A percentile compares a stretch with the other conserved stretches of the same genome.
Conservation (phyloP, 2,329 filamentous ascomycete species). For the Xylaria sp. region DNA sequence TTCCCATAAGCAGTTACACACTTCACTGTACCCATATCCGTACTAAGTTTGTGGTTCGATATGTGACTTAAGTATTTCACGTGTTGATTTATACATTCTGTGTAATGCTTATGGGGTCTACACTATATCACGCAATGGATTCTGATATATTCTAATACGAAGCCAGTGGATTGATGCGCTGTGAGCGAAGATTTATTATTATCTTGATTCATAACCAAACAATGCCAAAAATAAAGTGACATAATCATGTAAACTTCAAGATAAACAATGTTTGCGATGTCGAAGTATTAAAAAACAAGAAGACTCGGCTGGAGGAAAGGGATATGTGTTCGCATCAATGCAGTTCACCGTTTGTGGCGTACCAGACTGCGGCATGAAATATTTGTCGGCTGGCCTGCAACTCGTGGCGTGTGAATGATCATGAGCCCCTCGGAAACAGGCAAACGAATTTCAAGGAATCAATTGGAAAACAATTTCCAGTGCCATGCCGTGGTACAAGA, state of each 20-base stretch:
- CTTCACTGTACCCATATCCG: not conserved
- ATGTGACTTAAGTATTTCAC: too few species aligned
- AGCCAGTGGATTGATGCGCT: too few species aligned
- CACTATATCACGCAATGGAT: too few species aligned
- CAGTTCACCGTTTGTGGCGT: conserved; percentile 18
- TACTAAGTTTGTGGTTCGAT: too few species aligned
- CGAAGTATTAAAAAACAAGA: not conserved
- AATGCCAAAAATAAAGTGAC: too few species aligned
- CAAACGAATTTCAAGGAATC: conserved; percentile 20
- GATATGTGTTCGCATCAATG: conserved; percentile 26
- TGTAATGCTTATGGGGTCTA: too few species aligned
- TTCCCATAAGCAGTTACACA: not conserved
- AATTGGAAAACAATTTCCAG: not conserved
- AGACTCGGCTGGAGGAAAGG: conserved; percentile 8
- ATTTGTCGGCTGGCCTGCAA: conserved; percentile 20
- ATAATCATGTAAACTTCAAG: too few species aligned
- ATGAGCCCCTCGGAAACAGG: conserved; percentile 29
- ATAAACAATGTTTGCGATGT: too few species aligned
- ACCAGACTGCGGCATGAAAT: conserved; percentile 26
- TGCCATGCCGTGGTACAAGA: conserved; percentile 3
- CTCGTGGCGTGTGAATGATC: conserved; percentile 30
- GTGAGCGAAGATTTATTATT: not conserved
- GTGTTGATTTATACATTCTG: too few species aligned
- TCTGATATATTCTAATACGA: too few species aligned
- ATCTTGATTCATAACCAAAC: not conserved